Conservation (phyloP, 73 alveolate species). For the Tetrahymena thermophila region DNA sequence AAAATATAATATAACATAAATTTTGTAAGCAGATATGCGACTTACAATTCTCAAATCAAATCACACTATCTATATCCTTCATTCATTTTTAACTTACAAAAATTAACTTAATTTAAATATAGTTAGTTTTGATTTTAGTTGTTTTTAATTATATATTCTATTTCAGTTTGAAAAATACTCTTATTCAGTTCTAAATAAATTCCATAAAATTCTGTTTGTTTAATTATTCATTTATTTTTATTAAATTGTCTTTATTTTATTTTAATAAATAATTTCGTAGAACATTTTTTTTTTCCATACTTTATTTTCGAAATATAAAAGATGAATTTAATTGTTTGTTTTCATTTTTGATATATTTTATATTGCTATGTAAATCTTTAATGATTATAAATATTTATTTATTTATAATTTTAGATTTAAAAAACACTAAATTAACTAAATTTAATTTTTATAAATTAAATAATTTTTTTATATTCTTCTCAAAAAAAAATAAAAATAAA, state of each 20-base stretch:
- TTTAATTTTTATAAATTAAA: no score
- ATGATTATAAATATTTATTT: no score
- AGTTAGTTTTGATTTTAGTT: neutral
- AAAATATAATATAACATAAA: neutral
- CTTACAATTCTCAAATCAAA: neutral
- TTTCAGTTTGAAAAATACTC: neutral
- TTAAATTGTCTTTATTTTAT: neutral
- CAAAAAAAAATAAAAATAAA: no score
- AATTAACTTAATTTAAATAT: neutral
- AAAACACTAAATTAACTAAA: no score
- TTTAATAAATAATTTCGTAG: no score
- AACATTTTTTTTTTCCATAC: no score
- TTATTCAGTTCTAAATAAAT: neutral
- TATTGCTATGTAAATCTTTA: no score
- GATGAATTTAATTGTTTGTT: no score
- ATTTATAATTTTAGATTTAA: no score
- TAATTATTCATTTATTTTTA: neutral
- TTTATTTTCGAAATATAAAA: no score
- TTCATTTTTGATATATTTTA: no score
- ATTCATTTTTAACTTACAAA: neutral
- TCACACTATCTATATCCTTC: neutral
- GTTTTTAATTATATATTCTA: neutral
- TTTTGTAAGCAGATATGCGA: neutral
- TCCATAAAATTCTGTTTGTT: neutral
- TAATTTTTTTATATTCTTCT: no score